Conservation (phyloP, 768 basidiomycete genomes). For the Leccinum disarticulatum region DNA sequence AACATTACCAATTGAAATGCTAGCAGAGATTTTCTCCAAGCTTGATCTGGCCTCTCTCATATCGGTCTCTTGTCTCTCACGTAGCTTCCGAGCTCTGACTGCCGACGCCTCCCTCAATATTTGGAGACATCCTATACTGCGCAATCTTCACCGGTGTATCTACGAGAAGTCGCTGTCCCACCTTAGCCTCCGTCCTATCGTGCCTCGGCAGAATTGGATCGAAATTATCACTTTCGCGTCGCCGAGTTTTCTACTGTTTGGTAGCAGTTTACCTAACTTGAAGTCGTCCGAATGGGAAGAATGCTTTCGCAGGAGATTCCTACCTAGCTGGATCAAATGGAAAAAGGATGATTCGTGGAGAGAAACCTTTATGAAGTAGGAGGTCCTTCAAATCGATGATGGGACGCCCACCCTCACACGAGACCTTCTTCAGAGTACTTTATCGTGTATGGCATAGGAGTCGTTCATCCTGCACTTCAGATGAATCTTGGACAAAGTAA, state of each 20-base stretch:
- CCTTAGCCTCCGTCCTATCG: slow-evolving; percentile 59
- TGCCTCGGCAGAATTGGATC: slow-evolving; percentile 80
- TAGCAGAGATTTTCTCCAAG: slow-evolving; percentile 68
- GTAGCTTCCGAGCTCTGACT: slow-evolving; percentile 53
- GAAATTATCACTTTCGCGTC: slow-evolving; percentile 66
- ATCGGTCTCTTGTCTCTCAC: slow-evolving; percentile 58
- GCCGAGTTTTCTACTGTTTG: slow-evolving; percentile 63
- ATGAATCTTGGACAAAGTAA: slow-evolving; percentile 84
- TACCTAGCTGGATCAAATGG: slow-evolving; percentile 76
- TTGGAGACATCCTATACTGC: slow-evolving; percentile 71
- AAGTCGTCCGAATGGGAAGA: slow-evolving; percentile 71
- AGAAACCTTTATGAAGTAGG: slow-evolving; percentile 64
- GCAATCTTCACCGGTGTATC: slow-evolving; percentile 44
- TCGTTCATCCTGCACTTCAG: slow-evolving; percentile 66
- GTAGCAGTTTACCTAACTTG: slow-evolving; percentile 68
- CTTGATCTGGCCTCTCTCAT: slow-evolving; percentile 65
- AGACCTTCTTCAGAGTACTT: slow-evolving; percentile 45
- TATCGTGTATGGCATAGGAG: slow-evolving; percentile 69
- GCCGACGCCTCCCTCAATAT: slow-evolving; percentile 69
- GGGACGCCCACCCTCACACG: slow-evolving; percentile 9
- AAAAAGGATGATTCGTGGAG: slow-evolving; percentile 65
- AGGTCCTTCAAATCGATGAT: slow-evolving; percentile 14
- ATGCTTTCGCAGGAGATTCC: slow-evolving; percentile 65
- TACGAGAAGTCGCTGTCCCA: slow-evolving; percentile 56
- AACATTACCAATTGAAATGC: slow-evolving; percentile 72